A percentile compares a stretch with the other conserved stretches of the same genome.
phyloP scores from a whole-genome alignment of 192 early-diverging fungal species.

The Coemansia reversa region DNA sequence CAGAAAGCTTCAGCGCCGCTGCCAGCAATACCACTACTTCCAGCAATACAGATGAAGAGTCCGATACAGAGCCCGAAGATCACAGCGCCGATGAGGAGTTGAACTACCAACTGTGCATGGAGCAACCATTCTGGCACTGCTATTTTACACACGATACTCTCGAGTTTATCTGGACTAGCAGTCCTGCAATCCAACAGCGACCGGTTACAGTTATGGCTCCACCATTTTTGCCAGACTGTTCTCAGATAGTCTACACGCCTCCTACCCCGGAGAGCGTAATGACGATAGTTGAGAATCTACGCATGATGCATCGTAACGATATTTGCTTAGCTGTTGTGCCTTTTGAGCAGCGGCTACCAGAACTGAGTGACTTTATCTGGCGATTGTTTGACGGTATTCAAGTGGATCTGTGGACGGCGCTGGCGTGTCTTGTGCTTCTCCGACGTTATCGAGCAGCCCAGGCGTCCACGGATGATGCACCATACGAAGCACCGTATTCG shows the following conservation, averaged over 20 bases:
- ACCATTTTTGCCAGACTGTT: background rate
- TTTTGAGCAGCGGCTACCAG: constrained; percentile 28
- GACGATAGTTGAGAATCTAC: constrained; percentile 29
- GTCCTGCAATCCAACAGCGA: background rate
- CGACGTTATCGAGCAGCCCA: constrained; percentile 14
- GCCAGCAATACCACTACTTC: background rate
- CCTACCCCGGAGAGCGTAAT: constrained; percentile 35
- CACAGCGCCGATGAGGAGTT: constrained; percentile 2
- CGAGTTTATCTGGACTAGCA: constrained; percentile 20
- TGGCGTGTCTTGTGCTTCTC: constrained; percentile 32
- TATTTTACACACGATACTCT: constrained; percentile 20
- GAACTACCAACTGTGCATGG: constrained; percentile 14
- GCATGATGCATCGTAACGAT: constrained; percentile 21
- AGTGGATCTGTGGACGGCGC: constrained; percentile 33
- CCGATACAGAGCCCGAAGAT: constrained; percentile 1
- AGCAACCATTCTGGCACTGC: constrained; percentile 37
- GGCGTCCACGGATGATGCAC: constrained; percentile 13
- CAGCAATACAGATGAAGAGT: background rate
- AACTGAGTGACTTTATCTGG: constrained; percentile 44
- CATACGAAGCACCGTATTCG: constrained; percentile 38
- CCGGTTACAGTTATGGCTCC: constrained; percentile 9
- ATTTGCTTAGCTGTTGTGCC: constrained; percentile 21
- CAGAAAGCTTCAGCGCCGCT: background rate
- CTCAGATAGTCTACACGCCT: constrained; percentile 4
- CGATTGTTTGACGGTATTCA: constrained; percentile 26